These are phyloP conservation scores for Aphanomyces euteiches DNA, from an alignment of 352 stramenopile genomes.

Conservation along the genomic window DNA sequence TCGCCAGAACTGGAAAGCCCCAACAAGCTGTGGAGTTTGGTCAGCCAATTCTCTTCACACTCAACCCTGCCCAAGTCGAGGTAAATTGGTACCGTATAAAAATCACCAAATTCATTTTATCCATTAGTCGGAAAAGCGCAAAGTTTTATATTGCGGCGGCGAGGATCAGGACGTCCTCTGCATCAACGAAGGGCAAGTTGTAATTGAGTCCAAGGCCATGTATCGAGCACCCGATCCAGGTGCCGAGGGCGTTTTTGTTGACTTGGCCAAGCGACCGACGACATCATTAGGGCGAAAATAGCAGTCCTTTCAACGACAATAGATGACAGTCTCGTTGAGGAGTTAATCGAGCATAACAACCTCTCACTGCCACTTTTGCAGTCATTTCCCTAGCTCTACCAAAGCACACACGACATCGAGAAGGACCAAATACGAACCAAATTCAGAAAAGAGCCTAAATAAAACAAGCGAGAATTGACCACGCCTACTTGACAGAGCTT, in stretches of 20 bases:
- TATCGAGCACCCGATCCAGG: slow-evolving; percentile 69
- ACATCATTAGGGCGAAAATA: slow-evolving; percentile 52
- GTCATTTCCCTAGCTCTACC: too few species aligned
- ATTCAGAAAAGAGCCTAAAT: too few species aligned
- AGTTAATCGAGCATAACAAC: too few species aligned
- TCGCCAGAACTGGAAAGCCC: slow-evolving; percentile 41
- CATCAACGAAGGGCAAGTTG: slow-evolving; percentile 87
- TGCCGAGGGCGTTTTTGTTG: slow-evolving; percentile 66
- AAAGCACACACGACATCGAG: too few species aligned
- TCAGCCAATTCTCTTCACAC: slow-evolving; percentile 79
- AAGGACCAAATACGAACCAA: too few species aligned
- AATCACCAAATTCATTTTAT: slow-evolving; percentile 5
- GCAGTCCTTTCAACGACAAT: not conserved
- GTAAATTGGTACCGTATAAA: slow-evolving; percentile 12
- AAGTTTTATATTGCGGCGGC: slow-evolving; percentile 60
- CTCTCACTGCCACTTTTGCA: too few species aligned
- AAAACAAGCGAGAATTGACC: too few species aligned
- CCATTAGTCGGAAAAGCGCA: slow-evolving; percentile 46
- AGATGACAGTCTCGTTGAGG: too few species aligned
- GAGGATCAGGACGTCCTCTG: slow-evolving; percentile 86
- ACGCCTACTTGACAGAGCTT: too few species aligned
- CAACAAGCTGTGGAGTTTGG: slow-evolving; percentile 59
- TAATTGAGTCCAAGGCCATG: slow-evolving; percentile 77
- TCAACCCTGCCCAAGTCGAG: slow-evolving; percentile 59
- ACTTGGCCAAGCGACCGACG: slow-evolving; percentile 59